A percentile compares a stretch with the other conserved stretches of the same genome.
phyloP scores from a whole-genome alignment of 352 stramenopile species.

The Globisporangium echinulatum region DNA sequence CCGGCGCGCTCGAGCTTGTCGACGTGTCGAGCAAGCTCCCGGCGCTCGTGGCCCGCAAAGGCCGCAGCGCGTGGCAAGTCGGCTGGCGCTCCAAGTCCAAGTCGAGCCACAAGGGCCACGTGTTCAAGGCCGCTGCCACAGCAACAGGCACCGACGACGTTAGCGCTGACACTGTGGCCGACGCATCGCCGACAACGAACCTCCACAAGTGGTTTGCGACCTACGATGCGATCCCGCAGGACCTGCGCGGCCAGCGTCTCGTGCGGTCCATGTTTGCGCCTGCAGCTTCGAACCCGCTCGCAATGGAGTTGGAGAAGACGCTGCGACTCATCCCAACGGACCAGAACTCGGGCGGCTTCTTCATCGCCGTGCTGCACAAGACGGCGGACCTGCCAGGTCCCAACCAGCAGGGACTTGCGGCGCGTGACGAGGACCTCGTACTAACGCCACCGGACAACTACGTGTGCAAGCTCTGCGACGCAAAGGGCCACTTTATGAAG shows the following conservation, averaged over 20 bases:
- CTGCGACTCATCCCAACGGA: constrained; percentile 95
- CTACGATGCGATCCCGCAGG: constrained; percentile 50
- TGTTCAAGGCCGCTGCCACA: constrained; percentile 31
- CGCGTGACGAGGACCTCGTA: constrained; percentile 38
- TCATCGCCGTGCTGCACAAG: constrained; percentile 95
- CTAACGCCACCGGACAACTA: constrained; percentile 47
- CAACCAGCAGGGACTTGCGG: constrained; percentile 39
- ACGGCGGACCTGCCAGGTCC: constrained; percentile 45
- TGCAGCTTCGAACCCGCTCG: constrained; percentile 16
- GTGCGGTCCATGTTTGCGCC: constrained; percentile 85
- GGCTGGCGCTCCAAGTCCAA: constrained; percentile 87
- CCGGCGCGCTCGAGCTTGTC: constrained; percentile 86
- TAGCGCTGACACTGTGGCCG: not conserved
- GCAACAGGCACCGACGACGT: not conserved
- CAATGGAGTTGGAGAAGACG: constrained; percentile 79
- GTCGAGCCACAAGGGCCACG: constrained; percentile 72
- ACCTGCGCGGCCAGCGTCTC: constrained; percentile 61
- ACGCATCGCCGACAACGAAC: not conserved
- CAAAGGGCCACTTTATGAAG: constrained; percentile 72
- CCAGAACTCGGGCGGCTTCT: constrained; percentile 98
- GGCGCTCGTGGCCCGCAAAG: constrained; percentile 43
- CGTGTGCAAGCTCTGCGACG: constrained; percentile 68
- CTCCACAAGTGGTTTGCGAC: constrained; percentile 76
- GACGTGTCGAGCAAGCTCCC: constrained; percentile 69
- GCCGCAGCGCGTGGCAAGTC: constrained; percentile 57